Evolutionary conservation across 345 rosid genomes (phyloP).

Genomic region (Boechera divaricarpa): DNA sequence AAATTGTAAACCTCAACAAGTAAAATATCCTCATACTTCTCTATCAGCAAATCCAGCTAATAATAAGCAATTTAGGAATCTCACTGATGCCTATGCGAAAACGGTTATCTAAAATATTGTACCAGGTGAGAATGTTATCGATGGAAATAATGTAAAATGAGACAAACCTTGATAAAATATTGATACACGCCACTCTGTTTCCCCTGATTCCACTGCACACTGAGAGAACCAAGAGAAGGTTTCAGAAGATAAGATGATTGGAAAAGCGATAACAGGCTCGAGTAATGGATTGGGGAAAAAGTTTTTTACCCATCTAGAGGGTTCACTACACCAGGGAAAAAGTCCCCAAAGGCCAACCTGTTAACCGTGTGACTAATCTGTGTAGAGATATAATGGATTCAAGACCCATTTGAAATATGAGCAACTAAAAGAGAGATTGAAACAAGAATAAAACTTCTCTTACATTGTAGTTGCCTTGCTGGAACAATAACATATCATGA

Average conservation of each 20-base stretch:
- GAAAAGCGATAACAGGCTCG: not conserved
- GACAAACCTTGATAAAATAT: conserved; percentile 81
- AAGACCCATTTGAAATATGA: conserved; percentile 10
- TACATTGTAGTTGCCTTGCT: conserved; percentile 78
- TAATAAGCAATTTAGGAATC: conserved; percentile 7
- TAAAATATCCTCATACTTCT: not conserved
- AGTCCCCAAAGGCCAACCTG: conserved; percentile 74
- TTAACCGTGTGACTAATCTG: conserved; percentile 88
- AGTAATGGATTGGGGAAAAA: conserved; percentile 21
- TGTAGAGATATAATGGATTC: conserved; percentile 17
- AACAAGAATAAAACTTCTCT: conserved; percentile 38
- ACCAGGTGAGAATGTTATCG: not conserved
- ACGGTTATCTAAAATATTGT: not conserved
- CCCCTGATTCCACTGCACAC: conserved; percentile 80
- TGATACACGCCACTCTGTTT: conserved; percentile 84
- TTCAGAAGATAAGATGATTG: conserved; percentile 23
- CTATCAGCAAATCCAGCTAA: not conserved
- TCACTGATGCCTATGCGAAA: not conserved
- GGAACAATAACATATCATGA: conserved; percentile 70
- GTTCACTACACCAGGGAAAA: conserved; percentile 87
- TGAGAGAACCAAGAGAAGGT: conserved; percentile 37
- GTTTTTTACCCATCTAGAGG: conserved; percentile 78
- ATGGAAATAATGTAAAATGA: not conserved
- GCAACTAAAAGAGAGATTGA: not conserved
- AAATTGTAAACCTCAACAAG: conserved; percentile 2